Conservation (phyloP, 2,329 filamentous ascomycete genomes). For the Microdochium bolleyi region DNA sequence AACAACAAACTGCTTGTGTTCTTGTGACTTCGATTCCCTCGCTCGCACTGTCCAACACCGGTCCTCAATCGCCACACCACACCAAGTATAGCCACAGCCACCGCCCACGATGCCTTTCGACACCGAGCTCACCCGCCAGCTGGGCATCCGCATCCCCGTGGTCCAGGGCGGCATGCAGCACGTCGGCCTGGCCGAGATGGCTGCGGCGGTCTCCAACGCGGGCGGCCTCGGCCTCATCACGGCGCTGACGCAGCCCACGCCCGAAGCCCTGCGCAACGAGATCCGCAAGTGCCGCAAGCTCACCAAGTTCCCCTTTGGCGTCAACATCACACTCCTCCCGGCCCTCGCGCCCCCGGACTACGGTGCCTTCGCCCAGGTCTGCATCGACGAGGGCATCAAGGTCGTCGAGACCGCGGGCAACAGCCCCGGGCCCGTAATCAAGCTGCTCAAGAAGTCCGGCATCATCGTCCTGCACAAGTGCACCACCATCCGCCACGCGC, state of each 20-base stretch:
- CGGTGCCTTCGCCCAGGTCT: conserved; percentile 78
- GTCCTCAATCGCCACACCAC: background rate
- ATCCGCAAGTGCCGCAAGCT: conserved; percentile 79
- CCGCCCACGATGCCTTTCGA: conserved; percentile 43
- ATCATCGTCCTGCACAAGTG: conserved; percentile 91
- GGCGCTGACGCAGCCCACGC: conserved; percentile 85
- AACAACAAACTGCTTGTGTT: too few relatives aligned
- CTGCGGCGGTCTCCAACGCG: conserved; percentile 71
- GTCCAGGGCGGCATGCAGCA: conserved; percentile 86
- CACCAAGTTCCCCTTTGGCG: conserved; percentile 75
- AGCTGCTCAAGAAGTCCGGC: conserved; percentile 72
- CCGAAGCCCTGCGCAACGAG: conserved; percentile 86
- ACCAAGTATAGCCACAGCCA: background rate
- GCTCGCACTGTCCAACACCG: background rate
- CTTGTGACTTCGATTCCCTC: too few relatives aligned
- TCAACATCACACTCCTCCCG: conserved; percentile 92
- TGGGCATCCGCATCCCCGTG: conserved; percentile 59
- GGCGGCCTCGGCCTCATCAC: conserved; percentile 78
- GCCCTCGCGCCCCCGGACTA: conserved; percentile 89
- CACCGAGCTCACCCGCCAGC: conserved; percentile 47
- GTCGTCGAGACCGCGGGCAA: conserved; percentile 94
- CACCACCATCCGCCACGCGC: conserved; percentile 89
- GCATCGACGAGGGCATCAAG: conserved; percentile 86
- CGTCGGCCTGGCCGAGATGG: conserved; percentile 74
- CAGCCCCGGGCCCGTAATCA: conserved; percentile 80